Conservation (phyloP, 139 green algal species). For the Pleodorina starrii region DNA sequence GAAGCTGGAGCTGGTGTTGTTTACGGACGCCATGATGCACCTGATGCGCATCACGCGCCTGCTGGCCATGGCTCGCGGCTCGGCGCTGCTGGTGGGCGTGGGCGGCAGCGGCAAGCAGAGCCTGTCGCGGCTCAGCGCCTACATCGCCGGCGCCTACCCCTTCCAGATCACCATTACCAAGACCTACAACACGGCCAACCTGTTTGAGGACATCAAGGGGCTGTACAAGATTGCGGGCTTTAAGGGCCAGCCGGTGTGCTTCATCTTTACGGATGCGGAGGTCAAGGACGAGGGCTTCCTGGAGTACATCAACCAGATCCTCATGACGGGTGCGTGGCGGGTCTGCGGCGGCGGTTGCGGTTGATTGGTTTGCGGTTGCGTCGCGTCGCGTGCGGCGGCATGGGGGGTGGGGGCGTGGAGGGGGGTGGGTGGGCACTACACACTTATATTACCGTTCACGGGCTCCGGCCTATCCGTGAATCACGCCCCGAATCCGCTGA, state of each 20-base stretch:
- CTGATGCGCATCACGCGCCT: constrained; percentile 91
- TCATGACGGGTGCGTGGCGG: constrained; percentile 90
- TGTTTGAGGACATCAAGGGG: constrained; percentile 96
- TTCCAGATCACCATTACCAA: constrained; percentile 89
- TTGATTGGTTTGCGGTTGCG: too few species aligned
- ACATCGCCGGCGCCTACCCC: constrained; percentile 86
- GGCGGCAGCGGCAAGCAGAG: constrained; percentile 94
- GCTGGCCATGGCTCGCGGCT: constrained; percentile 89
- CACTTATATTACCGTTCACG: too few species aligned
- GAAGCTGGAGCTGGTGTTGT: constrained; percentile 95
- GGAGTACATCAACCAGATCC: constrained; percentile 98
- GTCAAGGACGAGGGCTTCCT: constrained; percentile 97
- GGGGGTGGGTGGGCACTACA: too few species aligned
- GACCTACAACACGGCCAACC: constrained; percentile 91
- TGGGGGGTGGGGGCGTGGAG: too few species aligned
- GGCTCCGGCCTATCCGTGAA: too few species aligned
- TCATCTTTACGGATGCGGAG: constrained; percentile 95
- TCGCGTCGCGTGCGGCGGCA: too few species aligned
- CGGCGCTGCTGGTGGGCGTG: constrained; percentile 94
- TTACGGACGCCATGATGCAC: constrained; percentile 93
- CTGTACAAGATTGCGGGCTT: constrained; percentile 96
- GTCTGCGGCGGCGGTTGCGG: too few species aligned
- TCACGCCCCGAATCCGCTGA: too few species aligned
- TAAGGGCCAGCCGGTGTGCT: constrained; percentile 92
- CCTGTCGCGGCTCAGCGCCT: constrained; percentile 82